Base-by-base conservation (phyloP, 192 early-diverging fungal genomes). In the Dissophora globulifera region DNA sequence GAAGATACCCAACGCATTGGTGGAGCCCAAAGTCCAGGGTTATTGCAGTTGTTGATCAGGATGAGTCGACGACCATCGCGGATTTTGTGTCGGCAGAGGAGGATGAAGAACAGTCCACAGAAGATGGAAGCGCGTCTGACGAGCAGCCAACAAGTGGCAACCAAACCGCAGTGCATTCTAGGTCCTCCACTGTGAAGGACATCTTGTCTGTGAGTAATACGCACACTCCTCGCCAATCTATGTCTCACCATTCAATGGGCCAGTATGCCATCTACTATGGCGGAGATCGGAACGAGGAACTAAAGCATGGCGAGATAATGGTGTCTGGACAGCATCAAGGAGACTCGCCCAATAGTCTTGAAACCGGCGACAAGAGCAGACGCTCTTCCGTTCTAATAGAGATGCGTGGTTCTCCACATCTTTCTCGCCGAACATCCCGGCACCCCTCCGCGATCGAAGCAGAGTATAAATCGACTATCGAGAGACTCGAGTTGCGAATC, bases 1-100 rank as follows among this genome's bases (percentile, higher is more conserved):
- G 83, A 27, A 72, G 68, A n/a, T 88, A 85, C 57, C 87, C 87
- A 2, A 53, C 59, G 13, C 85, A 80, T 42, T 88, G 87, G 87
- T 85, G 84, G 86, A 57, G 50, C 13, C 81, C 81, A 23, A 78
- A 60, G 41, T n/a, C 19, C 9, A 58, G 51, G 12, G 60, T 35
- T 20, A 51, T 78, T n/a, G 50, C 29, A 0, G 62, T 81, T 0
- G 30, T 78, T 12, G 63, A 76, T 42, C 60, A 67, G 25, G 74
- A 81, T 29, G 56, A 67, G 72, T 22, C 72, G 10, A 62, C 52
- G 2, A 15, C 72, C 22, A 31, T 76, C 45, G 72, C 63, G 0
- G 72, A 76, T 35, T 76, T 62, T 55, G 29, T 60, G 17, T 15
- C 57, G 4, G 30, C 42, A 29, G 41, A 64, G 0, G 62, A 66